phyloP scores from a whole-genome alignment of 305 asterid species.

The Stenogyne calaminthoides region DNA sequence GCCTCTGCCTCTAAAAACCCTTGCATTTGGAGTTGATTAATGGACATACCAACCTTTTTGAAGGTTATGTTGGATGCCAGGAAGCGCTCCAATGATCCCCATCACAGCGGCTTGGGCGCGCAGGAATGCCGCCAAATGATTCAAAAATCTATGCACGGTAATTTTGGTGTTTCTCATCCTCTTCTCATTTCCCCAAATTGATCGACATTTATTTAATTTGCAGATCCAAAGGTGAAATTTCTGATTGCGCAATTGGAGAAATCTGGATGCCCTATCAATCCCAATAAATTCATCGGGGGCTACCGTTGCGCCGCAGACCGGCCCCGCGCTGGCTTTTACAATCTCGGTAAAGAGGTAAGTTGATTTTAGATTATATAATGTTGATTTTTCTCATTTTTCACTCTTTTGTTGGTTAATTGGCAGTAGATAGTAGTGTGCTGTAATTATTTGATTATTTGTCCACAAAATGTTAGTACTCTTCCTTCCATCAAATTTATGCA shows the following conservation, averaged over 20 bases:
- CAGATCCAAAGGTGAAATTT: slow-evolving; percentile 65
- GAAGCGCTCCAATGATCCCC: background rate
- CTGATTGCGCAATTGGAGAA: slow-evolving; percentile 55
- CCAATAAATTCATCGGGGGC: slow-evolving; percentile 48
- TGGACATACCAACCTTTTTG: background rate
- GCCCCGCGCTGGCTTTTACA: slow-evolving; percentile 36
- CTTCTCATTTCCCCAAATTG: background rate
- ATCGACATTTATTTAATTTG: background rate
- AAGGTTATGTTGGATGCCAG: background rate
- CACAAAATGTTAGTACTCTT: too few relatives aligned
- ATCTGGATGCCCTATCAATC: slow-evolving; percentile 53
- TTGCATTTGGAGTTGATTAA: background rate
- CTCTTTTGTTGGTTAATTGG: too few relatives aligned
- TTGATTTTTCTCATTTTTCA: too few relatives aligned
- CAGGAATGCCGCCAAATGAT: slow-evolving; percentile 55
- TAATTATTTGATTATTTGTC: too few relatives aligned
- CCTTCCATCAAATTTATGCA: too few relatives aligned
- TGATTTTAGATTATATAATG: too few relatives aligned
- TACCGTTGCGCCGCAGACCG: slow-evolving; percentile 39
- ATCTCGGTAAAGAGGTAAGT: slow-evolving; percentile 47
- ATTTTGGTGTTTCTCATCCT: background rate
- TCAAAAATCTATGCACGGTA: slow-evolving; percentile 47
- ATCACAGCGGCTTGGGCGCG: slow-evolving; percentile 30
- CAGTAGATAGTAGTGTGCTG: too few relatives aligned
- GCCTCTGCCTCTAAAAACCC: too few relatives aligned